Evolutionary conservation across 441 rosid genomes (phyloP).

Genomic region (Erysimum cheiri): DNA sequence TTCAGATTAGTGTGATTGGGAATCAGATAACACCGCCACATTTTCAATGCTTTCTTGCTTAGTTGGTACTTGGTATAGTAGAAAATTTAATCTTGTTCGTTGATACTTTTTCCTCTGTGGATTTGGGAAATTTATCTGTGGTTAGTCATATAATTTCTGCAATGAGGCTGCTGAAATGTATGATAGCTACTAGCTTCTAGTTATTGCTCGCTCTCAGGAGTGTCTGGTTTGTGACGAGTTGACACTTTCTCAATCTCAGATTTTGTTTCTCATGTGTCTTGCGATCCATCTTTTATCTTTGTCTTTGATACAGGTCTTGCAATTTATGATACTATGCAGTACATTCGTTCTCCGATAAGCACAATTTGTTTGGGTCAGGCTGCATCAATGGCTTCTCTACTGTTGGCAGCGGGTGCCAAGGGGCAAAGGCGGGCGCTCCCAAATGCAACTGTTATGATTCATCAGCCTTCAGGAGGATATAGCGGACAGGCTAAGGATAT

Average conservation of each 20-base stretch:
- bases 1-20: conserved; percentile 5
- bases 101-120: not conserved
- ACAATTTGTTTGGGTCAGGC: conserved; percentile 97
- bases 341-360: conserved; percentile 85
- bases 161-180: conserved; percentile 17
- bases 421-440: conserved; percentile 94
- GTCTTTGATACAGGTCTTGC: conserved; percentile 73
- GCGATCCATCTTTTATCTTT: conserved; percentile 18
- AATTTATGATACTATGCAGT: conserved; percentile 96
- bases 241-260: not conserved
- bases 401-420: conserved; percentile 86
- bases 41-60: not conserved
- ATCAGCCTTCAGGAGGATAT: conserved; percentile 98
- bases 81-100: not conserved
- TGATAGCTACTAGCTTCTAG: not conserved
- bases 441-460: conserved; percentile 91
- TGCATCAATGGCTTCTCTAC: conserved; percentile 98
- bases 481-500: conserved; percentile 96
- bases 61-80: conserved; percentile 12
- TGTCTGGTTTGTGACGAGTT: conserved; percentile 16
- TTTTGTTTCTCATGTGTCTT: conserved; percentile 4
- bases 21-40: not conserved
- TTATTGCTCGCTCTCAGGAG: not conserved
- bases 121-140: not conserved
- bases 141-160: conserved; percentile 3